Evolutionary conservation across 176 grass and related monocot species (phyloP).

Genomic region (Eragrostis curvula): DNA sequence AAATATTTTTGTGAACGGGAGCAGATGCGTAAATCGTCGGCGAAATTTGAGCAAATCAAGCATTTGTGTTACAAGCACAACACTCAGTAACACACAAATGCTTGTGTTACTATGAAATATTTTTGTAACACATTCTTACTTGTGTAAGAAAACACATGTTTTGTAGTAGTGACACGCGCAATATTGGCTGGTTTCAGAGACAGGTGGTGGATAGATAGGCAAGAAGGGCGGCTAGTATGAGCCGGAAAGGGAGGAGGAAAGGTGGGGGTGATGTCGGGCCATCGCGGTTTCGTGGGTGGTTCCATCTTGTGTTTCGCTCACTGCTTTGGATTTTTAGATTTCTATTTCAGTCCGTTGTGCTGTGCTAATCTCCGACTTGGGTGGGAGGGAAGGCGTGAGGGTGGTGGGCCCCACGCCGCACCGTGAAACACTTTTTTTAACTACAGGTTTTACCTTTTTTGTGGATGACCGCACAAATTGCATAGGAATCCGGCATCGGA

Average conservation of each 20-base stretch:
- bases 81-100: no score
- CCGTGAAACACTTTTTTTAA: neutral
- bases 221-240: constrained; percentile 35
- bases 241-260: neutral
- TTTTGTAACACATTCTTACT: no score
- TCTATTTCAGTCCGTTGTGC: constrained; percentile 7
- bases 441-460: neutral
- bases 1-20: no score
- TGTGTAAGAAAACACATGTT: no score
- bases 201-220: constrained; percentile 22
- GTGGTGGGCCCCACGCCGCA: constrained; percentile 29
- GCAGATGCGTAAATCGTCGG: no score
- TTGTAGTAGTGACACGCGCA: constrained; percentile 14
- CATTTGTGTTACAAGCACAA: no score
- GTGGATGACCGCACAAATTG: neutral
- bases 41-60: no score
- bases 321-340: constrained; percentile 24
- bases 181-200: constrained; percentile 19
- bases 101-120: no score
- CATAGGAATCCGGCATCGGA: constrained; percentile 1
- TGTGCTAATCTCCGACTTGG: no score
- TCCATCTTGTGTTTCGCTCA: neutral
- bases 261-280: constrained; percentile 32
- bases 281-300: constrained; percentile 30
- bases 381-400: constrained; percentile 1